A percentile compares a stretch with the other conserved stretches of the same genome.
Conservation (phyloP, 2,329 filamentous ascomycete species). For the Thelonectria olida region DNA sequence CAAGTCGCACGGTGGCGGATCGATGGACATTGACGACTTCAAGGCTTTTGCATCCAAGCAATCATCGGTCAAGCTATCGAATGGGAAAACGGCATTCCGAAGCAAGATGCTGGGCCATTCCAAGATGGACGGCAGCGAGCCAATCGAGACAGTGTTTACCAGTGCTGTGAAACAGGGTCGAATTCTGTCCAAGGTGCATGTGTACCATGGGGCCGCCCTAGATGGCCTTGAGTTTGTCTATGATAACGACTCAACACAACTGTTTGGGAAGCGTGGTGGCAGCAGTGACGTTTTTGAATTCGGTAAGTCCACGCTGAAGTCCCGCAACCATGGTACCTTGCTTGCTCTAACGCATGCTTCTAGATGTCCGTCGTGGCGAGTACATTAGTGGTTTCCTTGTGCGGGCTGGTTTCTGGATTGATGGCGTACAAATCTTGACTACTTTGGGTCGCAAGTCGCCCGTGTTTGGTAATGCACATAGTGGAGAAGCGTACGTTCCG, state of each 20-base stretch:
- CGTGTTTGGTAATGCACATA: constrained; percentile 82
- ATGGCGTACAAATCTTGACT: constrained; percentile 89
- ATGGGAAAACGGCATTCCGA: constrained; percentile 74
- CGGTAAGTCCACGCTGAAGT: constrained; percentile 59
- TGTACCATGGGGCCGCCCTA: constrained; percentile 80
- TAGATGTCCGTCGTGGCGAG: constrained; percentile 86
- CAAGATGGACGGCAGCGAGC: constrained; percentile 73
- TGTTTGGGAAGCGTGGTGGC: constrained; percentile 81
- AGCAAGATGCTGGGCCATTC: constrained; percentile 79
- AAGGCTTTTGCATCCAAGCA: constrained; percentile 75
- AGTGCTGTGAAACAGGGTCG: constrained; percentile 74
- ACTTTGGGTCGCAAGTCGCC: constrained; percentile 87
- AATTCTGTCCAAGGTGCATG: constrained; percentile 76
- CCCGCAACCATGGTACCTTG: not conserved
- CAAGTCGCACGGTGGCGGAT: constrained; percentile 79
- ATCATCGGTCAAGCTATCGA: constrained; percentile 78
- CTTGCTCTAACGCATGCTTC: constrained; percentile 39
- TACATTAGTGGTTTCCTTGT: constrained; percentile 88
- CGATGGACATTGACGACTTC: constrained; percentile 81
- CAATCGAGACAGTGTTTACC: constrained; percentile 78
- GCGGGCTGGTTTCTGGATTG: constrained; percentile 82
- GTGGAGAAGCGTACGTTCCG: constrained; percentile 80
- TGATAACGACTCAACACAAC: constrained; percentile 83
- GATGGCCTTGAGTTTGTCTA: constrained; percentile 94
- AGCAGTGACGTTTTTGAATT: constrained; percentile 82